Conservation (phyloP, 148 eudicot species). For the Rhododendron ovatum region DNA sequence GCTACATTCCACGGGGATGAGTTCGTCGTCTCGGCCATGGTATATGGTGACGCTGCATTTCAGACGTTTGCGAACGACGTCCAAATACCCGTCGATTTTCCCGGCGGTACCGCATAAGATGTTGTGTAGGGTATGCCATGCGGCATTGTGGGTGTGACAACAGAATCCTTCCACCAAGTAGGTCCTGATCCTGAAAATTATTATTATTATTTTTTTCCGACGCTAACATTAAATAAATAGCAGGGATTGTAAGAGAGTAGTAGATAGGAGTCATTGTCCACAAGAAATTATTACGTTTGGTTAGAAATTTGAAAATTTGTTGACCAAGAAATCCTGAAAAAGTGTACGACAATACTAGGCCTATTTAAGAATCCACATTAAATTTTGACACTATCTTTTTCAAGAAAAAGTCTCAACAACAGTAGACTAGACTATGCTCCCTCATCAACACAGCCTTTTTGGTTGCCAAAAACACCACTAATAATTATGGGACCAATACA, state of each 20-base stretch:
- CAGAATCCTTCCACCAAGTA: background rate
- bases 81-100: background rate
- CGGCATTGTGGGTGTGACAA: background rate
- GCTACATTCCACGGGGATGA: background rate
- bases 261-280: background rate
- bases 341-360: background rate
- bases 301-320: background rate
- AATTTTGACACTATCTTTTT: background rate
- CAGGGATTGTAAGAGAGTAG: background rate
- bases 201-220: background rate
- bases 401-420: background rate
- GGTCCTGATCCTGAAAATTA: background rate
- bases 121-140: constrained; percentile 3
- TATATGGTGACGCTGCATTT: background rate
- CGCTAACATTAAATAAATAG: background rate
- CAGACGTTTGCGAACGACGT: background rate
- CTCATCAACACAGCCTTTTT: background rate
- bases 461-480: background rate
- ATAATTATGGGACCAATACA: too few species aligned
- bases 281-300: background rate
- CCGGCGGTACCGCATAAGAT: background rate
- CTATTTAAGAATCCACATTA: background rate
- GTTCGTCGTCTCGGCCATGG: background rate
- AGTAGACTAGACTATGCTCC: background rate
- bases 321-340: background rate